These are phyloP conservation scores for Mortierella sp. DNA, from an alignment of 371 early-diverging fungal species.

Conservation along the genomic window DNA sequence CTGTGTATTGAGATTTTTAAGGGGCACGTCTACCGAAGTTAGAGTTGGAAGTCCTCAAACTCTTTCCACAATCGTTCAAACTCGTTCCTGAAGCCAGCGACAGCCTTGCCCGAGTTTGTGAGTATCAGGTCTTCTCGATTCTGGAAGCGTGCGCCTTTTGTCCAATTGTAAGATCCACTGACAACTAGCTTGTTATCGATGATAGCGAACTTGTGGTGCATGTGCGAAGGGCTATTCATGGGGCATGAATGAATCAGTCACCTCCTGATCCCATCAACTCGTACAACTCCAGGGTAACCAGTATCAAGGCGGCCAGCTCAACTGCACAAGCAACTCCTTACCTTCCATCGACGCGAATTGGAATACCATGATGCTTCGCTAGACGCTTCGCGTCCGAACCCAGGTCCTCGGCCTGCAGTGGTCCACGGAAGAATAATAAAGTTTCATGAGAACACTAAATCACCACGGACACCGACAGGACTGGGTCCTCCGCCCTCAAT, in stretches of 20 bases:
- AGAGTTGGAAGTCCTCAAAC: conserved; percentile 23
- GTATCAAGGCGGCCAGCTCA: no score
- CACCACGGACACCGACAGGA: neutral
- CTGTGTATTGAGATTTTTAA: neutral
- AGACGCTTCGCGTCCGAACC: conserved; percentile 47
- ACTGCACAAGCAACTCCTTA: conserved; percentile 7
- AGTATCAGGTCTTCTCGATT: conserved; percentile 68
- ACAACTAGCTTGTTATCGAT: conserved; percentile 60
- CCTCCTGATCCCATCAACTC: no score
- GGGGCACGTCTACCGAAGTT: neutral
- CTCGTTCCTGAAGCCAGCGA: conserved; percentile 61
- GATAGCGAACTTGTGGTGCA: conserved; percentile 72
- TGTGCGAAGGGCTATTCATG: conserved; percentile 53
- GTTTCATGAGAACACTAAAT: neutral
- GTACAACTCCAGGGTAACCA: no score
- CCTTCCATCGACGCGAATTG: conserved; percentile 37
- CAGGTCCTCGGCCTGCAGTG: conserved; percentile 25
- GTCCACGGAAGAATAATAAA: neutral
- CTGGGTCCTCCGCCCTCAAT: neutral
- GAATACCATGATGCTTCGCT: conserved; percentile 22
- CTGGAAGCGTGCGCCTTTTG: conserved; percentile 68
- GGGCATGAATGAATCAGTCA: neutral
- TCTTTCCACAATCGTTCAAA: conserved; percentile 64
- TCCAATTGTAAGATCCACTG: conserved; percentile 73
- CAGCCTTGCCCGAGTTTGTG: conserved; percentile 62